Base-by-base conservation (phyloP, 352 stramenopile genomes). In the Peronospora destructor region DNA sequence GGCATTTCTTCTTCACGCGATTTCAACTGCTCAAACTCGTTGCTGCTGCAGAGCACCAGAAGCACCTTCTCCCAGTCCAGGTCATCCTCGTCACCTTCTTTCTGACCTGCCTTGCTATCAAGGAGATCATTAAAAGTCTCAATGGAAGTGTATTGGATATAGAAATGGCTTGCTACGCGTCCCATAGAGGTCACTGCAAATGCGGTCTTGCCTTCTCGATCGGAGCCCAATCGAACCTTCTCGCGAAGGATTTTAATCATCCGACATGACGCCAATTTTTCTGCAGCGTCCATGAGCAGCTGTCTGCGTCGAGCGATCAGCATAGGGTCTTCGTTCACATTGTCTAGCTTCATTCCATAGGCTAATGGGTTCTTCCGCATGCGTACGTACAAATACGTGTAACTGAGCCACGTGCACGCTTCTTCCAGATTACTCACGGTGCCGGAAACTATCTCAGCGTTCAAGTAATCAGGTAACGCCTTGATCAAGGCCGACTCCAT, bases 401-500 rank as follows among this genome's bases (percentile, higher is more conserved):
- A 98, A 39, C 83, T 93, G 26, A 99, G 79, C 97, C 97, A 99
- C 34, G 88, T 83, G 11, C 95, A 94, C 2, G 94, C 96, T 64
- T 99, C 95, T 3, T 94, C 67, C 4, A 99, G 76, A 47, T 97
- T 99, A 13, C 92, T 98, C 11, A 99, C 95, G 0, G 96, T 99
- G 3, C 97, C 96, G 2, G 94, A 97, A 6, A 98, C 94, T 41
- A 99, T 96, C 62, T 99, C 97, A 4, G 97, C 97, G 65, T 99
- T 99, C 45, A 99, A 63, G 56, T 99, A 95, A 60, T 99, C 97
- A 2, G 95, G 87, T 14, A 99, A 73, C 16, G 97, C 86, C 76
- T 99, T 98, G 66, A 98, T 98, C 40, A 99, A 87, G 9, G 86
- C 90, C 5, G 86, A 98, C 54, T 99, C 97, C 64, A 99, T 99